Percentiles rank a stretch among this genome's conserved stretches.
phyloP scores from a whole-genome alignment of 1,284 basidiomycete species.

The Neonothopanus nambi region DNA sequence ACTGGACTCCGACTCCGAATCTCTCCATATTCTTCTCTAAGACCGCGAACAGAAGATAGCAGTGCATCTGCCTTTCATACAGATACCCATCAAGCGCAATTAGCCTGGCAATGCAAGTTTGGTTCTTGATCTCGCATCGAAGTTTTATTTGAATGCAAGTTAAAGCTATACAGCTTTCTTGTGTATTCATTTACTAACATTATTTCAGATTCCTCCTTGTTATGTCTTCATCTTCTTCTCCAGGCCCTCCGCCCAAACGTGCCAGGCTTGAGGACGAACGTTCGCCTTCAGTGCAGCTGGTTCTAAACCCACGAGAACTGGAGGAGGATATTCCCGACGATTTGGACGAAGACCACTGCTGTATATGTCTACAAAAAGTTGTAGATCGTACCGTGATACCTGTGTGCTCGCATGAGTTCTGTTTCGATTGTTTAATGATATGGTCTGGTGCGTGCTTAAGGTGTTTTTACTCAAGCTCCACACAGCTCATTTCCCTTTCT shows the following conservation, averaged over 20 bases:
- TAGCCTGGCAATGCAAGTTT: too few relatives aligned
- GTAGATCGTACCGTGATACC: constrained; percentile 80
- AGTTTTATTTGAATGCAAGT: too few relatives aligned
- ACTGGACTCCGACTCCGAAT: too few relatives aligned
- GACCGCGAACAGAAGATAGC: too few relatives aligned
- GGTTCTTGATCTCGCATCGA: too few relatives aligned
- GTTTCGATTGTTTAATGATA: constrained; percentile 82
- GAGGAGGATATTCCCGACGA: constrained; percentile 16
- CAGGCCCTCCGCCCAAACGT: constrained; percentile 27
- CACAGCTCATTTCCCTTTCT: constrained; percentile 1
- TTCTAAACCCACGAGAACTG: neutral
- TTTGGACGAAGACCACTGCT: constrained; percentile 35
- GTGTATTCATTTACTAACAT: too few relatives aligned
- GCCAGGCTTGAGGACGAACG: constrained; percentile 28
- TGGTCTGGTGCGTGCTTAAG: constrained; percentile 67
- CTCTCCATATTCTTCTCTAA: too few relatives aligned
- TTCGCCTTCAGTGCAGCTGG: neutral
- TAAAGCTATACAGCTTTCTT: too few relatives aligned
- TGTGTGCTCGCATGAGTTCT: constrained; percentile 85
- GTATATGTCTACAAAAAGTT: constrained; percentile 77
- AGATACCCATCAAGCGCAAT: too few relatives aligned
- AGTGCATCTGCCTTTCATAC: too few relatives aligned
- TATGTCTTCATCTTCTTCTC: neutral
- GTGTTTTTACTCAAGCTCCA: neutral
- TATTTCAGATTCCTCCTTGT: too few relatives aligned